Percentiles rank a stretch among this genome's conserved stretches.
phyloP scores from a whole-genome alignment of 495 filamentous ascomycete genomes.

The Haplographium delicatum region DNA sequence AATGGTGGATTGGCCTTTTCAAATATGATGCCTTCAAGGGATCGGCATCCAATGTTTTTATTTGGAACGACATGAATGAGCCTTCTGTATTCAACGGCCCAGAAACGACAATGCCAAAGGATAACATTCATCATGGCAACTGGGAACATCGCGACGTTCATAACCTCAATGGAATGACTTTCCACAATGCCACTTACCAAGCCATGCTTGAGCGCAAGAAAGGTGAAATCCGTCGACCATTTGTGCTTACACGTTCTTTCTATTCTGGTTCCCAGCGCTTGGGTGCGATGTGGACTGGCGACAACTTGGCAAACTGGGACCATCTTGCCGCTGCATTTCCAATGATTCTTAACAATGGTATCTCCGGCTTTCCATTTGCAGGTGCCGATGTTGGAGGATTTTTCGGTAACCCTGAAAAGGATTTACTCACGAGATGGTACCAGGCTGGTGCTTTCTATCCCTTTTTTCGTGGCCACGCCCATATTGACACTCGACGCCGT shows the following conservation, averaged over 20 bases:
- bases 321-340: constrained; percentile 81
- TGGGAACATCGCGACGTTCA: constrained; percentile 98
- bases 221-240: constrained; percentile 74
- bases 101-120: constrained; percentile 96
- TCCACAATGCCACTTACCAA: constrained; percentile 87
- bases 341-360: constrained; percentile 88
- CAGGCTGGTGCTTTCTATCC: constrained; percentile 96
- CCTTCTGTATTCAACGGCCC: constrained; percentile 98
- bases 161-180: constrained; percentile 90
- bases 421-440: constrained; percentile 91
- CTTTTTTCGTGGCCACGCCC: constrained; percentile 97
- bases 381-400: constrained; percentile 97
- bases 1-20: constrained; percentile 88
- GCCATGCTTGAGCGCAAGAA: constrained; percentile 75
- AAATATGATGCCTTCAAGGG: constrained; percentile 82
- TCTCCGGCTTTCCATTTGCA: constrained; percentile 88
- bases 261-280: constrained; percentile 84
- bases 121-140: constrained; percentile 83
- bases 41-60: constrained; percentile 74
- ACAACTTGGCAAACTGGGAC: constrained; percentile 92
- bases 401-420: constrained; percentile 91
- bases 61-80: constrained; percentile 99
- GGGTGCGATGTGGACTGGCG: constrained; percentile 97
- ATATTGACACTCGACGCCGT: constrained; percentile 89
- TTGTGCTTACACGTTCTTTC: constrained; percentile 88